A percentile compares a stretch with the other conserved stretches of the same genome.
phyloP scores from a whole-genome alignment of 257 asterid species.

The Mentha longifolia region DNA sequence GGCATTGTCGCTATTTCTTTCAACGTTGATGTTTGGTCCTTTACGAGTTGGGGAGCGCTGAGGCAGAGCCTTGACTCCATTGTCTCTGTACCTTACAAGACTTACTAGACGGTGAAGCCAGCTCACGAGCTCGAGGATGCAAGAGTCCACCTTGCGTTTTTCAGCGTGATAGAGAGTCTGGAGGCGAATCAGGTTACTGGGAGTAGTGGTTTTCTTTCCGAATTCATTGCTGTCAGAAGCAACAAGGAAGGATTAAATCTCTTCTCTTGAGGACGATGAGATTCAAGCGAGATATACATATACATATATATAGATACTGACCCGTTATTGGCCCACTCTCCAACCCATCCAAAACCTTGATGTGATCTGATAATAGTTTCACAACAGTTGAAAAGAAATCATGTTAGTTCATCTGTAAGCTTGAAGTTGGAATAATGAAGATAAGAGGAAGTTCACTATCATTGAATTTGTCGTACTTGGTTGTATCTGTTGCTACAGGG shows the following conservation, averaged over 20 bases:
- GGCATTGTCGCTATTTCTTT: constrained; percentile 13
- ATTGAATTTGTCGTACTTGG: constrained; percentile 56
- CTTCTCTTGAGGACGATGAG: not conserved
- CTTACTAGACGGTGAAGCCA: constrained; percentile 88
- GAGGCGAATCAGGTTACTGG: constrained; percentile 62
- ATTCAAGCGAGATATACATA: no score
- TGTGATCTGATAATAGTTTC: constrained; percentile 70
- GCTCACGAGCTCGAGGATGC: constrained; percentile 76
- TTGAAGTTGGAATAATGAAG: not conserved
- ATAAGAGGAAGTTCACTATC: constrained; percentile 10
- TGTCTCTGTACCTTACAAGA: constrained; percentile 66
- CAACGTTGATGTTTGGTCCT: constrained; percentile 37
- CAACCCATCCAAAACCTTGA: constrained; percentile 99
- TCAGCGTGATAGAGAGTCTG: constrained; percentile 95
- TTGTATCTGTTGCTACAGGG: constrained; percentile 88
- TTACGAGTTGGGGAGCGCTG: constrained; percentile 63
- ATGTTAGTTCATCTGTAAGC: constrained; percentile 32
- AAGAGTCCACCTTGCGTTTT: constrained; percentile 65
- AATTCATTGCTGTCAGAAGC: constrained; percentile 65
- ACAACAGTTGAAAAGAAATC: constrained; percentile 28
- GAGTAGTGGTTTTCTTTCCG: constrained; percentile 62
- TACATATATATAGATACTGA: constrained; percentile 38
- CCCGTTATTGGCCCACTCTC: constrained; percentile 99
- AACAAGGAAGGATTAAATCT: constrained; percentile 8
- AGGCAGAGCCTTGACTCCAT: constrained; percentile 51